A percentile compares a stretch with the other conserved stretches of the same genome.
These are phyloP conservation scores for Chloris gayana DNA, from an alignment of 176 grass and related monocot species.

Conservation along the genomic window DNA sequence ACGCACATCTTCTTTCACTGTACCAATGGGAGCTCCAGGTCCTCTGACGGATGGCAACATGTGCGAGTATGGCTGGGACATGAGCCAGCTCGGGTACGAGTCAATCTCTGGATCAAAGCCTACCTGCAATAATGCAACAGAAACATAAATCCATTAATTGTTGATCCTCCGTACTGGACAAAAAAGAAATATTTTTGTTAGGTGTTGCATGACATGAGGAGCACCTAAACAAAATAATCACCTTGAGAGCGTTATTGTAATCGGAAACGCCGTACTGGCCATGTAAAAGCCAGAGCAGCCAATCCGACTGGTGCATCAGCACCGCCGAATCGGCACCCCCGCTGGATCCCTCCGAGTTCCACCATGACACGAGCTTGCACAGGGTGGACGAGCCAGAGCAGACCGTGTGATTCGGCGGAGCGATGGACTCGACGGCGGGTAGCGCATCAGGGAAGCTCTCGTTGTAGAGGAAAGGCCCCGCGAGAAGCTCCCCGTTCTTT, in stretches of 20 bases:
- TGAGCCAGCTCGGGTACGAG: conserved; percentile 77
- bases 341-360: conserved; percentile 31
- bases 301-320: conserved; percentile 92
- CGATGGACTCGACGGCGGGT: conserved; percentile 56
- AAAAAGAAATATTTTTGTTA: background rate
- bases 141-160: background rate
- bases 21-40: conserved; percentile 56
- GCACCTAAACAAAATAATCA: background rate
- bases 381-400: conserved; percentile 75
- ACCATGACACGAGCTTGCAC: conserved; percentile 88
- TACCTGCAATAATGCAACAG: conserved; percentile 41
- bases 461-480: conserved; percentile 76
- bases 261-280: conserved; percentile 70
- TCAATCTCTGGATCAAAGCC: conserved; percentile 74
- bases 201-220: too few relatives aligned
- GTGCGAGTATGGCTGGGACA: conserved; percentile 59
- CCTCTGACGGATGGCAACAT: conserved; percentile 66
- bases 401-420: conserved; percentile 71
- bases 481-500: conserved; percentile 53
- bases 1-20: conserved; percentile 60
- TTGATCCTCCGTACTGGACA: background rate
- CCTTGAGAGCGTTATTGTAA: conserved; percentile 89
- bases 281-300: conserved; percentile 90
- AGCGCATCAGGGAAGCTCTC: conserved; percentile 72
- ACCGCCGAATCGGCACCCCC: conserved; percentile 32